Evolutionary conservation across 2,329 filamentous ascomycete species (phyloP), one percentile per base, ranked within the genome.

Genomic region (Teratosphaeria pseudoeucalypti): DNA sequence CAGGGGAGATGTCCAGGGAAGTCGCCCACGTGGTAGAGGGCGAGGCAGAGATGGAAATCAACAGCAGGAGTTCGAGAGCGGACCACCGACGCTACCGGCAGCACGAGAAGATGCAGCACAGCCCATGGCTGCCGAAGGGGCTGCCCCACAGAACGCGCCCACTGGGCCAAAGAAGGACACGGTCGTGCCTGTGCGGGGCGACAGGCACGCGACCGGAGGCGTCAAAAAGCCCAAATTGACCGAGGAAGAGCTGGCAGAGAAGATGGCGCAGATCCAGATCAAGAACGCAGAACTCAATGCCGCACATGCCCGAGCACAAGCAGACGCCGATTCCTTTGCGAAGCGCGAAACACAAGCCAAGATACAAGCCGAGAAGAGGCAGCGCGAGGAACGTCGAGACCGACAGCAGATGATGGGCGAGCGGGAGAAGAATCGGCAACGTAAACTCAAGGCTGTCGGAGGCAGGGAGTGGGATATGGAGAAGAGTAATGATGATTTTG

Each of bases 251-350:
- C 77, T 88, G 7, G 79, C 78, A 3, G 81, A 79, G 54, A 82
- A 83, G 62, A 81, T 88, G 61, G 82, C 81, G 7, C 77, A 78
- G 39, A 86, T 86, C 66, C 79, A 80, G 62, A 78, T 85, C 64
- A 82, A 85, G 60, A 86, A 85, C 57, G 81, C 80, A 6, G 78
- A 81, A 56, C 77, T 83, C 14, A 78, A 79, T 9, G 83, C 82
- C 9, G 82, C 83, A 0, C 84, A 88, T 67, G 82, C 81, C 1
- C 79, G 84, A 29, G 84, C 84, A n/a, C 82, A 87, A 74, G 84
- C 83, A n/a, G 85, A 88, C 64, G 79, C 82, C 58, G 84, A 83
- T 2, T 81, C 80, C 0, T 87, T 86, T 68, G 78, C 84, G 52
- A 79, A 84, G 60, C 79, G 84, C n/a, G 85, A 88, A 67, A 80